Evolutionary conservation across 2,329 filamentous ascomycete genomes (phyloP).

Genomic region (Fusarium duplospermum): DNA sequence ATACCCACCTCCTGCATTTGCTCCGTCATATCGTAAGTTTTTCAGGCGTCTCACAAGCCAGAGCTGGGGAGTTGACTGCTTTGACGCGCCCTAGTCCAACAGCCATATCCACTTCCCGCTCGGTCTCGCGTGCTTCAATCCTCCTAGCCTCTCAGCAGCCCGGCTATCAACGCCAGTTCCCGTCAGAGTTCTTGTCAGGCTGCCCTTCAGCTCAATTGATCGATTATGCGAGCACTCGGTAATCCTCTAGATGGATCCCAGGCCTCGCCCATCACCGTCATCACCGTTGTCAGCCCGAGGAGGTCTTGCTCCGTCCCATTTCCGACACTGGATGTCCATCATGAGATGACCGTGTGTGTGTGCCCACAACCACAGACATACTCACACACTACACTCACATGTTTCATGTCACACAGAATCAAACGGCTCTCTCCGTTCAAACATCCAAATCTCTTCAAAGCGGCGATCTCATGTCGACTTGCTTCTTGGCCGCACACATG

Average conservation of each 20-base stretch:
- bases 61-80: slow-evolving; percentile 2
- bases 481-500: slow-evolving; percentile 19
- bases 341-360: not conserved
- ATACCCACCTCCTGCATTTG: slow-evolving; percentile 20
- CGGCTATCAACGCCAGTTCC: slow-evolving; percentile 6
- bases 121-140: slow-evolving; percentile 13
- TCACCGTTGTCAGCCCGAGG: not conserved
- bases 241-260: not conserved
- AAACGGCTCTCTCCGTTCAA: not conserved
- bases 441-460: not conserved
- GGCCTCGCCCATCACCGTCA: not conserved
- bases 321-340: not conserved
- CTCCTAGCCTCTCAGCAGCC: slow-evolving; percentile 7
- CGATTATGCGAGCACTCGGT: not conserved
- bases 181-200: slow-evolving; percentile 1
- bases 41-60: slow-evolving; percentile 1
- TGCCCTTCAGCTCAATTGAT: not conserved
- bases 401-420: slow-evolving; percentile 15
- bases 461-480: slow-evolving; percentile 10
- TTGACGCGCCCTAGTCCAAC: slow-evolving; percentile 6
- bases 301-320: not conserved
- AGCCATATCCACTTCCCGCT: slow-evolving; percentile 36
- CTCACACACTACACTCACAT: not conserved
- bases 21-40: slow-evolving; percentile 22
- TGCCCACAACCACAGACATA: not conserved